These are phyloP conservation scores for Blastobotrys niveus DNA, from an alignment of 1,139 yeast genomes.

Conservation along the genomic window DNA sequence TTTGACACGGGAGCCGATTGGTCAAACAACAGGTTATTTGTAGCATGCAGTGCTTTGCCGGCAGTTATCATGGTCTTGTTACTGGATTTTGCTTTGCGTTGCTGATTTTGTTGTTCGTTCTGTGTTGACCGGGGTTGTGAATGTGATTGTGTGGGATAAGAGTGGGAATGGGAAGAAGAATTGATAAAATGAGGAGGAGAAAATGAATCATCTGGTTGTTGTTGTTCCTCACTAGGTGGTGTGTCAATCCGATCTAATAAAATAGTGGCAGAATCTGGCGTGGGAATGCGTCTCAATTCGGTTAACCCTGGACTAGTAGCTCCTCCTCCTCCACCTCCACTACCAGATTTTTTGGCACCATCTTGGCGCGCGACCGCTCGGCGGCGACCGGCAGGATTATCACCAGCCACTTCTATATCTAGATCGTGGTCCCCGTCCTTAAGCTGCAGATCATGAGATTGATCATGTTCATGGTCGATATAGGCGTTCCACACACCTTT, in stretches of 20 bases:
- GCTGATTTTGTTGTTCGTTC: background rate
- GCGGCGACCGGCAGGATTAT: background rate
- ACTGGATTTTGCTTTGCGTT: background rate
- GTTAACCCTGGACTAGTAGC: background rate
- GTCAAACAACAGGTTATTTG: slow-evolving; percentile 8
- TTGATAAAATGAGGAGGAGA: slow-evolving; percentile 1
- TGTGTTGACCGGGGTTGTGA: background rate
- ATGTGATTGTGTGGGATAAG: background rate
- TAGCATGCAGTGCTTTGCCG: slow-evolving; percentile 1
- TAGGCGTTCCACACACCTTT: slow-evolving; percentile 21
- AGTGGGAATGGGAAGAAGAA: background rate
- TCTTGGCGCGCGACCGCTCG: slow-evolving; percentile 2
- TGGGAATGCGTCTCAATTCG: slow-evolving; percentile 1
- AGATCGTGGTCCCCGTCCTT: no score
- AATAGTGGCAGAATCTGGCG: background rate
- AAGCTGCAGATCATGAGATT: slow-evolving; percentile 17
- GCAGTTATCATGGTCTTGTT: background rate
- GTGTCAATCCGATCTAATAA: background rate
- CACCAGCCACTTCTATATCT: no score
- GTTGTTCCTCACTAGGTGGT: background rate
- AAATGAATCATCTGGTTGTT: background rate
- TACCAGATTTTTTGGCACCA: background rate
- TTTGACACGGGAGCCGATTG: slow-evolving; percentile 16
- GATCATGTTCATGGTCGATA: slow-evolving; percentile 23
- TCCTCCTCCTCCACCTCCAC: background rate